A percentile compares a stretch with the other conserved stretches of the same genome.
phyloP scores from a whole-genome alignment of 805 yeast species.

The Starmerella apis region DNA sequence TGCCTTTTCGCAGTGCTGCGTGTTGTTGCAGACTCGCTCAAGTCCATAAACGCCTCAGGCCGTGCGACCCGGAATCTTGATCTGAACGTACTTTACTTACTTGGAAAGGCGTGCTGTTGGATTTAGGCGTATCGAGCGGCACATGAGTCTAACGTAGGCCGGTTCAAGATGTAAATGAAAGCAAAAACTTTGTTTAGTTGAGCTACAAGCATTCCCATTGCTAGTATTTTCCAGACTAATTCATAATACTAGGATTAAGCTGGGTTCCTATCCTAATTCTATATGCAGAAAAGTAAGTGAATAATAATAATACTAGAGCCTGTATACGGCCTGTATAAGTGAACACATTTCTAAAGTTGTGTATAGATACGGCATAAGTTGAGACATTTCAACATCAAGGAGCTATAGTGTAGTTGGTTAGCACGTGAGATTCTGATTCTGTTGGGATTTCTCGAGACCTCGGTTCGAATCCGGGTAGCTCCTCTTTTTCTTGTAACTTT shows the following conservation, averaged over 20 bases:
- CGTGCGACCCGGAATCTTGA: too few relatives aligned
- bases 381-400: conserved; percentile 4
- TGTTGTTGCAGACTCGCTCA: background rate
- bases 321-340: too few relatives aligned
- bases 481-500: conserved; percentile 19
- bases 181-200: background rate
- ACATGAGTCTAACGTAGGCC: too few relatives aligned
- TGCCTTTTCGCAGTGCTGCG: background rate
- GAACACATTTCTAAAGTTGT: too few relatives aligned
- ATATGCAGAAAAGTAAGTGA: too few relatives aligned
- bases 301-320: too few relatives aligned
- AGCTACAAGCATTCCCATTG: too few relatives aligned
- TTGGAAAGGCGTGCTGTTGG: too few relatives aligned
- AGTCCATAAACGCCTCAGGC: background rate
- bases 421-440: conserved; percentile 25
- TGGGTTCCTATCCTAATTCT: too few relatives aligned
- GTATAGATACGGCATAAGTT: background rate
- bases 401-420: conserved; percentile 26
- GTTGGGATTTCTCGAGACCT: conserved; percentile 25
- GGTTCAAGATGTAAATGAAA: background rate
- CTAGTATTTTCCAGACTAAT: too few relatives aligned
- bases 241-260: too few relatives aligned
- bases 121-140: background rate
- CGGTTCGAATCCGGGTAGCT: conserved; percentile 27
- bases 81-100: too few relatives aligned